Evolutionary conservation across 2,329 filamentous ascomycete species (phyloP).

Genomic region (Penicillium olsonii): DNA sequence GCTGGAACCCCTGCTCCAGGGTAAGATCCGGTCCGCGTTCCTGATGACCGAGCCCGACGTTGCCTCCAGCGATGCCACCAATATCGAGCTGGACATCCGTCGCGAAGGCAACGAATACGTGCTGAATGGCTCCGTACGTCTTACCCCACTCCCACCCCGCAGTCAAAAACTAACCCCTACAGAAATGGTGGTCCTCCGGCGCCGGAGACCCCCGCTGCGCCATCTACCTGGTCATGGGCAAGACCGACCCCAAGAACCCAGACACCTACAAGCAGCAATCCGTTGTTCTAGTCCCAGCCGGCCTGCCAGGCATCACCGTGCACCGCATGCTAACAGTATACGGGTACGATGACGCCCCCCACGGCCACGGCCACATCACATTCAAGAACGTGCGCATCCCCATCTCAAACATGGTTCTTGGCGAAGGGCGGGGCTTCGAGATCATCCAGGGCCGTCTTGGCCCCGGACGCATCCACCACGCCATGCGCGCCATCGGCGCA

Average conservation of each 20-base stretch:
- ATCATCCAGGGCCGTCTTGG: slow-evolving; percentile 97
- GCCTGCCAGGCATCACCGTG: slow-evolving; percentile 83
- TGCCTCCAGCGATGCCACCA: slow-evolving; percentile 87
- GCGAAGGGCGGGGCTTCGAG: slow-evolving; percentile 92
- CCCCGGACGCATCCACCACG: slow-evolving; percentile 94
- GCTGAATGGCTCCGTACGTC: slow-evolving; percentile 76
- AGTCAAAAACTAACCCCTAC: background rate
- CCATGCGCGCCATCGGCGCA: slow-evolving; percentile 91
- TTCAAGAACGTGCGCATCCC: slow-evolving; percentile 92
- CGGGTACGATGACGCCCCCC: slow-evolving; percentile 96
- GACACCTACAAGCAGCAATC: slow-evolving; percentile 89
- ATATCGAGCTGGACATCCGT: slow-evolving; percentile 81
- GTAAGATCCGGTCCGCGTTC: slow-evolving; percentile 85
- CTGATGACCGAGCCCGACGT: slow-evolving; percentile 92
- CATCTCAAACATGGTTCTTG: slow-evolving; percentile 79
- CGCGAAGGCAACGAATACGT: slow-evolving; percentile 86
- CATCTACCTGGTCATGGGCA: slow-evolving; percentile 96
- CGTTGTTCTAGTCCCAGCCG: slow-evolving; percentile 82
- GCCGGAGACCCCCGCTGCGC: slow-evolving; percentile 90
- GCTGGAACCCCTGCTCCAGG: slow-evolving; percentile 78
- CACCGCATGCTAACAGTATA: slow-evolving; percentile 92
- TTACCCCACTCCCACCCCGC: background rate
- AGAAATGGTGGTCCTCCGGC: slow-evolving; percentile 99
- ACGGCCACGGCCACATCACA: slow-evolving; percentile 89
- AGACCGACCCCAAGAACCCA: slow-evolving; percentile 73